Evolutionary conservation across 2,329 filamentous ascomycete genomes (phyloP), one percentile per base, ranked within the genome.

Genomic region (Paracoccidioides lutzii): DNA sequence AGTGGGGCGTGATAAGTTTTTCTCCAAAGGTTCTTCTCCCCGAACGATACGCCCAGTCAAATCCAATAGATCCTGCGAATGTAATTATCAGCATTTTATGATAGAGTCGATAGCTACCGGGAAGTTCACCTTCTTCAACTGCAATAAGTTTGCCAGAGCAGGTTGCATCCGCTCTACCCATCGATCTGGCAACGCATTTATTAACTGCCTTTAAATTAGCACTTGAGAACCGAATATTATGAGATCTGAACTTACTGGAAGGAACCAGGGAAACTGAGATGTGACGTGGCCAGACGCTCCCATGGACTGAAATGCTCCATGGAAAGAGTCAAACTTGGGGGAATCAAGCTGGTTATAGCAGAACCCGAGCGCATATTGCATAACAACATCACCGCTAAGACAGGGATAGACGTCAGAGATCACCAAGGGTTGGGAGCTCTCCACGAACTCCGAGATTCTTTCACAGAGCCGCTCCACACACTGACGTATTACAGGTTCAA

Each of bases 281-380:
- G 58, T 58, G 22, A 63, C 44, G 40, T 64, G 61, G 9, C 59
- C 61, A 41, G 57, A 57, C 35, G 54, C 55, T 10, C 61, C 61
- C 9, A 60, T 58, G 4, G 63, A 56, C 57, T 61, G 57, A 35
- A 63, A 61, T 6, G 63, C 59, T 22, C 64, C 61, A 49, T 65
- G 64, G 38, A 65, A 59, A 2, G 59, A 64, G 8, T 59, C 55
- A 44, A 62, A 62, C n/a, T 60, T 60, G 14, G 59, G 56, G 7
- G 55, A 57, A 12, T 58, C 57, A 43, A 66, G 55, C 35, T 63
- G 63, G 32, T 63, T 60, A 55, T 65, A 66, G 37, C 40, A 58
- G n/a, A 59, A 57, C 4, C 58, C 58, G 56, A 65, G 65, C 49
- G 60, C 59, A 53, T 65, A 67, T 45, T 66, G 46, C 59, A 63